Base-by-base conservation (phyloP, 768 basidiomycete genomes). In the Mycena epipterygia region DNA sequence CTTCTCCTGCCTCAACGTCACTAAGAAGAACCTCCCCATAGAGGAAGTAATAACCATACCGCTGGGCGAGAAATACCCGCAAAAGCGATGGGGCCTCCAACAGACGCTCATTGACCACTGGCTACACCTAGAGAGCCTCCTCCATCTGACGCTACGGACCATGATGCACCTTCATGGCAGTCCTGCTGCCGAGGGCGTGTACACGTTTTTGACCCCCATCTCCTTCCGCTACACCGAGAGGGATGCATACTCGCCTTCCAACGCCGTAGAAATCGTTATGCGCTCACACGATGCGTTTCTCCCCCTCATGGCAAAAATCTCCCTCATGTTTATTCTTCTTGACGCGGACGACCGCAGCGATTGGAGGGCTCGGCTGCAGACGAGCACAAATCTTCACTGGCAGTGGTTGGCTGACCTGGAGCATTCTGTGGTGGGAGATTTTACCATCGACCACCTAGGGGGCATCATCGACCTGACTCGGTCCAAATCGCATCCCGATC, bases 401-500 rank as follows among this genome's bases (percentile, higher is more conserved):
- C 70, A 72, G 35, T 72, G 64, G 65, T 21, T 72, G 3, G 33
- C 5, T 32, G 70, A 72, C 29, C 48, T 72, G 60, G 70, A 72
- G 55, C 37, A 14, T 30, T 72, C 70, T 41, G 67, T 51, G n/a
- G 62, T 68, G 37, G 66, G 66, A n/a, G 59, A 72, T 48, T 32
- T 68, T 3, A 35, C 32, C 30, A 62, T 68, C 67, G 71, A 72
- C 11, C 67, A 63, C 35, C 5, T 72, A 32, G 67, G 71, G 14
- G 71, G 71, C 67, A 60, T 68, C 29, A 61, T 72, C 48, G 58
- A 72, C 58, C 63, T 72, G 16, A 68, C 67, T 41, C 44, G n/a
- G n/a, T 27, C 60, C 32, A 68, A 59, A 39, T 35, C 33, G 16
- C 62, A 72, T 60, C 66, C 67, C 23, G 49, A 64, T 25, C 57